phyloP scores from a whole-genome alignment of 192 early-diverging fungal genomes.

The Coemansia sp. region DNA sequence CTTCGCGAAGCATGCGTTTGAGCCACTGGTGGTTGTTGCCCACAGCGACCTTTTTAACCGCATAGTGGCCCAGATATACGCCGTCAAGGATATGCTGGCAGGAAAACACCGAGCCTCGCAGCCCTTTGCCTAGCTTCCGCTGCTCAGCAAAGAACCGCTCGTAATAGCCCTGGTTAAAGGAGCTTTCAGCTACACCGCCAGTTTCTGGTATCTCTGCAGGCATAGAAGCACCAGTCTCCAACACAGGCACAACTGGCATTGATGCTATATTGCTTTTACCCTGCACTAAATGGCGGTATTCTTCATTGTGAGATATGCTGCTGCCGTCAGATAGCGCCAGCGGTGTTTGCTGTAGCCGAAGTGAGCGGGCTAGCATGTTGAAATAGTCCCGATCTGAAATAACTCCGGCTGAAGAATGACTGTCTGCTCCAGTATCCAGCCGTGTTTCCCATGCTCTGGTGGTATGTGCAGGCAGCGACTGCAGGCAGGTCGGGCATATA shows the following conservation, averaged over 20 bases:
- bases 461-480: slow-evolving; percentile 13
- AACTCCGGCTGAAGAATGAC: slow-evolving; percentile 1
- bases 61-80: slow-evolving; percentile 79
- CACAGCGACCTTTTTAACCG: slow-evolving; percentile 93
- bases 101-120: slow-evolving; percentile 85
- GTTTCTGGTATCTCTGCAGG: neutral
- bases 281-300: neutral
- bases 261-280: neutral
- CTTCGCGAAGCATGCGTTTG: slow-evolving; percentile 88
- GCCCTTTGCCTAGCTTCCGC: slow-evolving; percentile 83
- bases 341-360: slow-evolving; percentile 12
- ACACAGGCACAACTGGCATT: neutral
- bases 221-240: neutral
- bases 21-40: slow-evolving; percentile 88
- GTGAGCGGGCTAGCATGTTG: slow-evolving; percentile 28
- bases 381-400: slow-evolving; percentile 44
- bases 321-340: slow-evolving; percentile 9
- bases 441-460: slow-evolving; percentile 11
- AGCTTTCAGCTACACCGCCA: slow-evolving; percentile 54
- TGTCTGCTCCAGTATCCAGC: slow-evolving; percentile 1
- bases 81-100: slow-evolving; percentile 78
- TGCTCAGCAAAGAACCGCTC: slow-evolving; percentile 87
- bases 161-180: slow-evolving; percentile 96
- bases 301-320: neutral
- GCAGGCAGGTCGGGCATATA: slow-evolving; percentile 31